These are phyloP conservation scores for Polygonum maritimum DNA, from an alignment of 148 eudicot genomes.

Conservation along the genomic window DNA sequence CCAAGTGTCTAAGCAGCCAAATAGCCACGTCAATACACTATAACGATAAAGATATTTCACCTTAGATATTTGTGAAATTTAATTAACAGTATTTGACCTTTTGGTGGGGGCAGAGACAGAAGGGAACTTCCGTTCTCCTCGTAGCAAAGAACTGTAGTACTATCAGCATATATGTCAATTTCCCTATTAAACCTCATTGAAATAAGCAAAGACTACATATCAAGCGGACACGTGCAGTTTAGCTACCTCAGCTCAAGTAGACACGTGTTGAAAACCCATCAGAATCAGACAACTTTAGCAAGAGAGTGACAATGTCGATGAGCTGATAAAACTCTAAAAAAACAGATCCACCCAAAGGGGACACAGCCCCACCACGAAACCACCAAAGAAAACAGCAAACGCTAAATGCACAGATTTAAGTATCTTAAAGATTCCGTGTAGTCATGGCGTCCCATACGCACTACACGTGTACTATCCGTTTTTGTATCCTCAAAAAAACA, in stretches of 20 bases:
- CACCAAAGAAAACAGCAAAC: constrained; percentile 9
- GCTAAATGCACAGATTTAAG: background rate
- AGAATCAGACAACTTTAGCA: constrained; percentile 7
- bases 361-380: constrained; percentile 7
- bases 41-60: background rate
- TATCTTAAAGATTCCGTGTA: constrained; percentile 7
- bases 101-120: background rate
- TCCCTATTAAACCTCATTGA: background rate
- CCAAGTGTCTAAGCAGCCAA: constrained; percentile 3
- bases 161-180: constrained; percentile 1
- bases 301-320: background rate
- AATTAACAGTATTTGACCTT: background rate
- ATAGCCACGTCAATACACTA: background rate
- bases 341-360: background rate
- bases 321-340: too few species aligned
- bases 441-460: background rate
- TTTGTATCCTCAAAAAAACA: background rate
- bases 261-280: constrained; percentile 2
- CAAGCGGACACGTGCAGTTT: background rate
- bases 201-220: background rate
- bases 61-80: background rate
- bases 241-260: background rate
- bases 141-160: background rate
- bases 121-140: background rate
- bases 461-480: constrained; percentile 2